Base-by-base conservation (phyloP, 2,329 filamentous ascomycete species). In the Fusarium nisikadoi region DNA sequence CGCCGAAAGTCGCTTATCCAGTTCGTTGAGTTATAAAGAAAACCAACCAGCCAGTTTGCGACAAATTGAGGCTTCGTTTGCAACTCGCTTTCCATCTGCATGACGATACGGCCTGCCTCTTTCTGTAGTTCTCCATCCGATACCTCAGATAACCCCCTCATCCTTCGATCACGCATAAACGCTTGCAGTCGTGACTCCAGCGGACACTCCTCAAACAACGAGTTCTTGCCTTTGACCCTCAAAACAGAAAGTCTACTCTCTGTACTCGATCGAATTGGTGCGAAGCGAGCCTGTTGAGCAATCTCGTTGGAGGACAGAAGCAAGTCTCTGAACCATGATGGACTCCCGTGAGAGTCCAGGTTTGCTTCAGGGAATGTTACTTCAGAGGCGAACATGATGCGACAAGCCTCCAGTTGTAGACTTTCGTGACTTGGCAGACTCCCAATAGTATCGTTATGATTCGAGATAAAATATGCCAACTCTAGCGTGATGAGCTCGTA, bases 401-500 rank as follows among this genome's bases (percentile, higher is more conserved):
- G 67, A 3, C 71, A 73, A 6, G 71, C 71, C 49, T 73, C 71
- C 7, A 73, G 31, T 9, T 73, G 71, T 13, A 73, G n/a, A 2
- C 45, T 42, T 13, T 14, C 46, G 10, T 73, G 67, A 17, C 65
- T 72, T 11, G 71, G 65, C 25, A 75, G 29, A 20, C 49, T 60
- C 6, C 71, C 64, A 6, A 31, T 39, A 12, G 36, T 63, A 29
- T 75, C 71, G 17, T 54, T 65, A 14, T 75, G 61, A 3, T 54
- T 72, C 20, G 71, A 63, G 9, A 72, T 65, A 25, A 75, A 75
- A 31, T 75, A 74, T 2, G 73, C 68, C 41, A 75, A 33, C 25
- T 75, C 73, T 2, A 75, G 50, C 1, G 69, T 72, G 25, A 75
- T 73, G 6, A 75, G 35, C n/a, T 75, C 73, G 47, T 75, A 75